Percentiles rank a stretch among this genome's conserved stretches.
Conservation (phyloP, 179 eudicot genomes). For the Camellia oleifera region DNA sequence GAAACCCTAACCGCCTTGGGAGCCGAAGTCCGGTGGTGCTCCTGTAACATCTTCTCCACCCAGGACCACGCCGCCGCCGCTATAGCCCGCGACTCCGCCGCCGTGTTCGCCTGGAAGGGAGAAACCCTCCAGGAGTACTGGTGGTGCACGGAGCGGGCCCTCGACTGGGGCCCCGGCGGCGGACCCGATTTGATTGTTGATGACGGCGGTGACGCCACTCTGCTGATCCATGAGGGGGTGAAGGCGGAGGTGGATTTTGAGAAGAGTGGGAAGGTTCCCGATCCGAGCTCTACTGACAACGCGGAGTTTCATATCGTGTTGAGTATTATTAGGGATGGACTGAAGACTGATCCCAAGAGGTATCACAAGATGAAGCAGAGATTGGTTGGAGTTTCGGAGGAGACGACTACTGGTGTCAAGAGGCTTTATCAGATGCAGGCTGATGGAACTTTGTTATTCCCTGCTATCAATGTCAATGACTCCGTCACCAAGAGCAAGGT, state of each 20-base stretch:
- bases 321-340: conserved; percentile 16
- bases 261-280: neutral
- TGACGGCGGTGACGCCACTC: conserved; percentile 11
- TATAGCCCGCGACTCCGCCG: conserved; percentile 20
- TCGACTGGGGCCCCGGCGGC: conserved; percentile 23
- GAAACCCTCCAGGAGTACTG: conserved; percentile 23
- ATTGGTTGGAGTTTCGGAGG: neutral
- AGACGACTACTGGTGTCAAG: too few species aligned
- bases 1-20: too few species aligned
- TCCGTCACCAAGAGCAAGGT: conserved; percentile 31
- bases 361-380: conserved; percentile 21
- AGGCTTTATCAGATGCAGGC: too few species aligned
- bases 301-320: conserved; percentile 23
- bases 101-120: conserved; percentile 6
- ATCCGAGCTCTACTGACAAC: conserved; percentile 10
- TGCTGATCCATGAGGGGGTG: conserved; percentile 9
- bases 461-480: too few species aligned
- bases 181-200: neutral
- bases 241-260: neutral
- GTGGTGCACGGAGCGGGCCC: conserved; percentile 28
- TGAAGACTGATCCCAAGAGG: conserved; percentile 20
- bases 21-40: too few species aligned
- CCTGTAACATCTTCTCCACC: conserved; percentile 15
- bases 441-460: too few species aligned
- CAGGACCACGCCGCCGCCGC: conserved; percentile 26